phyloP scores from a whole-genome alignment of 75 land plant species.

The Isoetes taiwanensis region DNA sequence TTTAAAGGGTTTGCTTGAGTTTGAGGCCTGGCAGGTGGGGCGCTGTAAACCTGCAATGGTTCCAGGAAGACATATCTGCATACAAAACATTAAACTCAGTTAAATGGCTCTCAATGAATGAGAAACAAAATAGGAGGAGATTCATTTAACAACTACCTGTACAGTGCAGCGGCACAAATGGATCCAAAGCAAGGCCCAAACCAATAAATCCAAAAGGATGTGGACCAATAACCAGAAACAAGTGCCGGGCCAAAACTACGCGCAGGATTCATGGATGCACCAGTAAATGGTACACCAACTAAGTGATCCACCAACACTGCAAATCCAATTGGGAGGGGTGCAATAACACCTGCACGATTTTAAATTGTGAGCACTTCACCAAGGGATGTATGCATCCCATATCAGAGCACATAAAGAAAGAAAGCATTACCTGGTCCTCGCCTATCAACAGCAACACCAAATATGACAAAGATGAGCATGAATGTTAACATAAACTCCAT shows the following conservation, averaged over 20 bases:
- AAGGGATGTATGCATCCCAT: not conserved
- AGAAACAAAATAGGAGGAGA: not conserved
- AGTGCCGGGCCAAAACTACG: constrained; percentile 50
- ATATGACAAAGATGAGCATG: constrained; percentile 28
- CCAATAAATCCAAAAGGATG: constrained; percentile 24
- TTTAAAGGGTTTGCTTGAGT: too few relatives aligned
- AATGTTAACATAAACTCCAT: constrained; percentile 30
- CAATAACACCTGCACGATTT: constrained; percentile 26
- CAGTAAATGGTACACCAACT: constrained; percentile 47
- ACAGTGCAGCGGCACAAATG: constrained; percentile 19
- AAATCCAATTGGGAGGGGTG: constrained; percentile 51
- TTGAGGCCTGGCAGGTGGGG: too few relatives aligned
- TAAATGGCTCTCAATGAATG: too few relatives aligned
- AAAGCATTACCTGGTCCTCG: constrained; percentile 23
- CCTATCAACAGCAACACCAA: constrained; percentile 32
- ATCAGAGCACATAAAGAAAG: not conserved
- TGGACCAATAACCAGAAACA: constrained; percentile 32
- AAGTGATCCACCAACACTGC: constrained; percentile 50
- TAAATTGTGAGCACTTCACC: not conserved
- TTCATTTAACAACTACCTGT: constrained; percentile 11
- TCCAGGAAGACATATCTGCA: constrained; percentile 6
- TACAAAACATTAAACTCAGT: not conserved
- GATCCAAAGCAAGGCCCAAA: constrained; percentile 31
- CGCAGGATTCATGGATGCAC: constrained; percentile 54
- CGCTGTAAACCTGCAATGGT: too few relatives aligned